A percentile compares a stretch with the other conserved stretches of the same genome.
Conservation (phyloP, 176 grass and related monocot genomes). For the Triticum monococcum region DNA sequence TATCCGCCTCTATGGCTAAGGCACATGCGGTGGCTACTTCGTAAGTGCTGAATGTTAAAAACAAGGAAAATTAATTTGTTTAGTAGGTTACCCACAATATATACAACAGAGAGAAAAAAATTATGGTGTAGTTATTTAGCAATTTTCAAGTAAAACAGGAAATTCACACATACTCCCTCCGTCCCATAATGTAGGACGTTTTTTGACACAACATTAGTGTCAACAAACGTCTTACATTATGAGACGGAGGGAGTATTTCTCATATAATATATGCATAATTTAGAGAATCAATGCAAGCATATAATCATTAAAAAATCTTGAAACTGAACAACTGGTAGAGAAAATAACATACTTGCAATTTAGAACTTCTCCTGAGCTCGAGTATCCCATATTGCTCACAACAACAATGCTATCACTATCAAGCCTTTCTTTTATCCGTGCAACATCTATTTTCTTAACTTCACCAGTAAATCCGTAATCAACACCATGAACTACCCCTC, state of each 20-base stretch:
- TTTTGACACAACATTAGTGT: too few relatives aligned
- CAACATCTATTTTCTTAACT: constrained; percentile 95
- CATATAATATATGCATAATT: constrained; percentile 2
- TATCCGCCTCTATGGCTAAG: constrained; percentile 80
- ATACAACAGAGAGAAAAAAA: not conserved
- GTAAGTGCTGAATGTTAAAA: constrained; percentile 66
- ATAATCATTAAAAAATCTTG: not conserved
- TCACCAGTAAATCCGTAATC: constrained; percentile 83
- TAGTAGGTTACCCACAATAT: constrained; percentile 26
- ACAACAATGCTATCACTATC: constrained; percentile 88
- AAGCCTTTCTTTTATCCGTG: constrained; percentile 89
- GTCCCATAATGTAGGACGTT: too few relatives aligned
- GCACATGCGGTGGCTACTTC: constrained; percentile 90
- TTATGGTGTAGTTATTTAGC: not conserved
- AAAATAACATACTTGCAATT: constrained; percentile 90
- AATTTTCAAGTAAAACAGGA: not conserved
- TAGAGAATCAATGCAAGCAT: not conserved
- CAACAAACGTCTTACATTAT: too few relatives aligned
- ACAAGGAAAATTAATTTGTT: constrained; percentile 30
- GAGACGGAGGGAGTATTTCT: not conserved
- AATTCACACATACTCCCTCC: not conserved
- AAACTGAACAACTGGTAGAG: not conserved
- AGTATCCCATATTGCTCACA: constrained; percentile 92
- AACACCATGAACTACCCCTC: constrained; percentile 56
- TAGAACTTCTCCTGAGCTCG: constrained; percentile 78